Evolutionary conservation across 805 yeast genomes (phyloP), one percentile per base, ranked within the genome.

Genomic region (Metschnikowia borealis): DNA sequence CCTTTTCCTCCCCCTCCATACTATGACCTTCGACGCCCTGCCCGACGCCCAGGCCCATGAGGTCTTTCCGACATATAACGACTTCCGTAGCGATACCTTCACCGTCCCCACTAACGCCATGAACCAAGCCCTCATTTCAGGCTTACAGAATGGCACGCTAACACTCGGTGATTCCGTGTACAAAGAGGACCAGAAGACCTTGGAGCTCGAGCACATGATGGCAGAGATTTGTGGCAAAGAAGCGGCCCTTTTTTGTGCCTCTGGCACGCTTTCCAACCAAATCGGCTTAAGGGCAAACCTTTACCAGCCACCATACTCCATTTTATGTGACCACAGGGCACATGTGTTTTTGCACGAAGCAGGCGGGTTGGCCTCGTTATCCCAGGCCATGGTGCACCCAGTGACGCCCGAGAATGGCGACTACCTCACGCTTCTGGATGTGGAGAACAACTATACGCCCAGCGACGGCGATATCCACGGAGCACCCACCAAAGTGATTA

Each of bases 231-330:
- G 95, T 6, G 96, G 95, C 15, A 87, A 85, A 59, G 88, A 83
- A 57, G 86, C 89, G 1, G 97, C 87, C 11, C 65, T 89, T 47
- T 91, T 77, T 68, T 89, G 95, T 68, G 89, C 84, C 18, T 85
- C 95, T 20, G 97, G 98, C 42, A 92, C 97, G 5, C 68, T 91
- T 67, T 85, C 96, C 10, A 91, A 91, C 69, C 98, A 91, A 69
- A 76, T 91, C 53, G 97, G 85, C 14, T 65, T 91, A 41, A 76
- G 97, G 61, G 74, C 89, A 4, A 87, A 85, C 57, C 70, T 92
- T 44, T 67, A 66, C 54, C 92, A 87, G 62, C 97, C 97, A 15
- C 96, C 96, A 2, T 84, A 84, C 70, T 80, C 91, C n/a, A 74
- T 92, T 23, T 62, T 91, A 44, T 89, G 96, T 71, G 97, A 92